Base-by-base conservation (phyloP, 768 basidiomycete species). In the Phanerochaete sordida region DNA sequence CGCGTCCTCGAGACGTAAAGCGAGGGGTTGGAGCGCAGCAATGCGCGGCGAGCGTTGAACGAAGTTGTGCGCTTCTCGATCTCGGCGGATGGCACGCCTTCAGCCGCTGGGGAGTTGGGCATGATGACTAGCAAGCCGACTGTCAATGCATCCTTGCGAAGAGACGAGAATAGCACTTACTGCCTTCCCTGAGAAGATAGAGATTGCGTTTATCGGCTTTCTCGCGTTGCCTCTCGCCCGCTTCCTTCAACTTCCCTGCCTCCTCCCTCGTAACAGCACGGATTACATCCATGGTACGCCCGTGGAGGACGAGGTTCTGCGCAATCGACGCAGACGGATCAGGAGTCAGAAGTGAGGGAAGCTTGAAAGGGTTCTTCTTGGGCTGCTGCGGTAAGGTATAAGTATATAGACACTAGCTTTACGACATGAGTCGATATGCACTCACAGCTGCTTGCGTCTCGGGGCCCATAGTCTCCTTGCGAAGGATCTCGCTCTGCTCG, bases 161-260 rank as follows among this genome's bases (percentile, higher is more conserved):
- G 55, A 24, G 6, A 28, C 5, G 16, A 50, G 21, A 58, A 28
- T n/a, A 39, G 53, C 35, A 75, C 86, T 65, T 68, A 92, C 95
- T 92, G 79, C 97, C 97, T 83, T 99, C 97, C 13, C 93, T 85
- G 65, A 99, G 81, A 60, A 99, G 84, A 71, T 99, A 98, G 70
- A 97, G 85, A 70, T 98, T 97, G 24, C 96, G 84, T 71, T 96
- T 95, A 74, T 99, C 97, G 0, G 88, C 87, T 73, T 95, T 95
- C 73, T 93, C 86, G 50, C 93, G 81, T 61, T 82, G 80, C 68
- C 85, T 87, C 70, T 95, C 95, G 3, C 90, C 88, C 19, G 88
- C 91, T 62, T 97, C 95, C 69, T 90, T 92, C 49, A 98, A 81
- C 72, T 90, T 90, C 4, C 84, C 82, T 6, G 97, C 97, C 64